Base-by-base conservation (phyloP, 148 eudicot species). In the Silene latifolia region DNA sequence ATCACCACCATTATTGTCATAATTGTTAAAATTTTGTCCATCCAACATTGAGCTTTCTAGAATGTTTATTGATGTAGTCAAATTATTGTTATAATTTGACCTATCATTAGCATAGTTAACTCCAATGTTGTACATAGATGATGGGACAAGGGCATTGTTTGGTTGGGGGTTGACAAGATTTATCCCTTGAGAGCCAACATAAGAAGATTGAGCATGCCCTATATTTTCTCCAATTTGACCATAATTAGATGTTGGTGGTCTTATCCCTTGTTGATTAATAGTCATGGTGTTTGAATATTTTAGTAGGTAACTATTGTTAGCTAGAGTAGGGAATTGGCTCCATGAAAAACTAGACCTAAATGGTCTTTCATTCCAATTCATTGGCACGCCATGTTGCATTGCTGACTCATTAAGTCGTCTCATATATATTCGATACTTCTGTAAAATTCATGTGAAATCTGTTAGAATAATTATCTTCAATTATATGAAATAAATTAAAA, bases 311-410 rank as follows among this genome's bases (percentile, higher is more conserved):
- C 25, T 75, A 19, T 79, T 79, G 24, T 4, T 65, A 13, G 72
- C 68, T 20, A 67, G 18, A 15, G 17, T 14, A 20, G 79, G 79
- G 19, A 65, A 65, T 58, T 72, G 69, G 5, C 68, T 58, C 79
- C 77, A 80, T n/a, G 79, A 72, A 48, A 71, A 76, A 11, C 39
- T 57, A 27, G 79, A 71, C 35, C 78, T 39, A 25, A 80, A 75
- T 42, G 75, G 76, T 3, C 13, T 70, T 27, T 70, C 75, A n/a
- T 70, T 75, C 78, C 71, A 80, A 61, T 69, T 75, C 0, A 61
- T 12, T 0, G 61, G 63, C 20, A 56, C 25, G 1, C 62, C 71
- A 23, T 32, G 35, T 39, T 35, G 57, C 25, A 7, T 29, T 18
- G 46, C 7, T 2, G 76, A 11, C 0, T 63, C 82, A 8, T 12